These are phyloP conservation scores for Ambrosia hybrid DNA, from an alignment of 140 eudicot species.

Conservation along the genomic window DNA sequence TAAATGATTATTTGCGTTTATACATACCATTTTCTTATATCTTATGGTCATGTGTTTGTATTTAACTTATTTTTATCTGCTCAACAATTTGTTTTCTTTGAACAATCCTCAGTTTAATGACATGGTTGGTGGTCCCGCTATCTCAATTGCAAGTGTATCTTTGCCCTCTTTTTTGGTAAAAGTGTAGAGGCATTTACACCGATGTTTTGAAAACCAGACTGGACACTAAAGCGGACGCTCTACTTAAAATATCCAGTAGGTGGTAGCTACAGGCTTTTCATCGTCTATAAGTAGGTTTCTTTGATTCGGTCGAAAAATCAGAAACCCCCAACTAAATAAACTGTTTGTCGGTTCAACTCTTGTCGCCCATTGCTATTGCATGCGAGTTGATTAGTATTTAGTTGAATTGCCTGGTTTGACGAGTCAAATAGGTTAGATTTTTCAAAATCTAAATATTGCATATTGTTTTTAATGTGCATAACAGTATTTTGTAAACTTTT, in stretches of 20 bases:
- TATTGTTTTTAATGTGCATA: too few relatives aligned
- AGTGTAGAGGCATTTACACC: background rate
- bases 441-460: too few relatives aligned
- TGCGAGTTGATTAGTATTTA: too few relatives aligned
- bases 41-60: constrained; percentile 7
- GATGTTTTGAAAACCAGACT: background rate
- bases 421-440: too few relatives aligned
- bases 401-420: too few relatives aligned
- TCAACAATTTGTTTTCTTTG: background rate
- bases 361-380: too few relatives aligned
- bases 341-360: too few relatives aligned
- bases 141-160: background rate
- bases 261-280: background rate
- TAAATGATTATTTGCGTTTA: constrained; percentile 18
- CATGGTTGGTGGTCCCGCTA: constrained; percentile 1
- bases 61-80: background rate
- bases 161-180: background rate
- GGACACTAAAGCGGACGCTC: background rate
- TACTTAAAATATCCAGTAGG: background rate
- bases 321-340: too few relatives aligned
- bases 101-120: background rate
- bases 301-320: too few relatives aligned
- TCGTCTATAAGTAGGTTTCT: too few relatives aligned
- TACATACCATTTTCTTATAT: background rate
- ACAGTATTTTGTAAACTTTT: too few relatives aligned